A percentile compares a stretch with the other conserved stretches of the same genome.
Evolutionary conservation across 2,329 filamentous ascomycete species (phyloP).

Genomic region (Cladosporium colombiae): DNA sequence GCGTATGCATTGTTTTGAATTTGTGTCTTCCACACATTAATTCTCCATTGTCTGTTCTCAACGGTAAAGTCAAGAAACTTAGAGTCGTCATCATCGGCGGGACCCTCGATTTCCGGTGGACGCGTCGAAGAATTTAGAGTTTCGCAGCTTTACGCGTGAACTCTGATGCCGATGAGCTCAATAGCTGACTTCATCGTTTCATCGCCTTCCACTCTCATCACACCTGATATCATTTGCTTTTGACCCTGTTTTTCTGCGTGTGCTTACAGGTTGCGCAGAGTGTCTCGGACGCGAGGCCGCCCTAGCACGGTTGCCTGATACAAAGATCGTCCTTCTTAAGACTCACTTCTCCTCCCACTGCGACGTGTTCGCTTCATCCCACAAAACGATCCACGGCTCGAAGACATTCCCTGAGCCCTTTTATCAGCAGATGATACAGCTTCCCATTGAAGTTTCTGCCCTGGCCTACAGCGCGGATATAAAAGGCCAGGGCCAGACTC

Average conservation of each 20-base stretch:
- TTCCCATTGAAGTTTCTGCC: conserved; percentile 1
- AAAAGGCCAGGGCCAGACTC: conserved; percentile 9
- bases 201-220: not conserved
- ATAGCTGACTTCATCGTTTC: not conserved
- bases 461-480: conserved; percentile 11
- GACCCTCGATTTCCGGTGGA: not conserved
- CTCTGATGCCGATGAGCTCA: not conserved
- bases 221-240: not conserved
- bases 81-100: not conserved
- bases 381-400: not conserved
- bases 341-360: conserved; percentile 6
- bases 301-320: conserved; percentile 4
- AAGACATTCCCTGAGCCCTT: not conserved
- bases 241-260: not conserved
- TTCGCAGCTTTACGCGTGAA: conserved; percentile 6
- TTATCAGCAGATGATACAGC: conserved; percentile 7
- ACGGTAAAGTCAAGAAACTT: not conserved
- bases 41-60: not conserved
- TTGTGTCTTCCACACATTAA: not conserved
- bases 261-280: not conserved
- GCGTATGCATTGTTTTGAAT: not conserved
- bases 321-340: conserved; percentile 13
- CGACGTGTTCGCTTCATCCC: not conserved
- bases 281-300: conserved; percentile 4
- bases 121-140: conserved; percentile 8